These are phyloP conservation scores for Teunomyces cretensis DNA, from an alignment of 805 yeast genomes.

Conservation along the genomic window DNA sequence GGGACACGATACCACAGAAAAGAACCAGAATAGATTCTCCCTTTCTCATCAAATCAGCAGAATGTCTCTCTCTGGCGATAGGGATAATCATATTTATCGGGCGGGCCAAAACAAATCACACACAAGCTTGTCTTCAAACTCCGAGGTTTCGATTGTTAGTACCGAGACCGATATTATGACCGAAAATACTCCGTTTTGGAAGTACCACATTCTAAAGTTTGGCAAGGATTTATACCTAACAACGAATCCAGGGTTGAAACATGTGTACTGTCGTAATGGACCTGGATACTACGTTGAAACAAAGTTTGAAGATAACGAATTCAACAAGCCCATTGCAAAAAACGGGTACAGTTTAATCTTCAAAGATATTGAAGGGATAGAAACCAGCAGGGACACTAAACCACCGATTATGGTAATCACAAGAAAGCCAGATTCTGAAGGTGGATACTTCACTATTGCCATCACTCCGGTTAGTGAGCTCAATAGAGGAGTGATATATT, in stretches of 20 bases:
- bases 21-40: background rate
- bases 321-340: slow-evolving; percentile 8
- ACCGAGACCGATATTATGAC: slow-evolving; percentile 8
- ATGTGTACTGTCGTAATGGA: slow-evolving; percentile 56
- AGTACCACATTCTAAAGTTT: slow-evolving; percentile 58
- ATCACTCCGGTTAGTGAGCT: slow-evolving; percentile 16
- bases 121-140: slow-evolving; percentile 3
- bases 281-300: slow-evolving; percentile 61
- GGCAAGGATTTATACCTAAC: slow-evolving; percentile 60
- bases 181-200: slow-evolving; percentile 47
- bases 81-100: background rate
- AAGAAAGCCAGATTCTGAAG: slow-evolving; percentile 24
- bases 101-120: slow-evolving; percentile 5
- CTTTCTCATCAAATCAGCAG: background rate
- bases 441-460: slow-evolving; percentile 27
- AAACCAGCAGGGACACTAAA: slow-evolving; percentile 9
- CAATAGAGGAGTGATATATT: slow-evolving; percentile 5
- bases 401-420: slow-evolving; percentile 29
- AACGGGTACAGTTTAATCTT: slow-evolving; percentile 28
- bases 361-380: slow-evolving; percentile 21
- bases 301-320: slow-evolving; percentile 17
- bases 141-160: slow-evolving; percentile 7
- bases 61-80: background rate
- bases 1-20: background rate
- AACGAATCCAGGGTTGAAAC: slow-evolving; percentile 65